These are phyloP conservation scores for Rhizophagus sp. DNA, from an alignment of 192 early-diverging fungal genomes.

Conservation along the genomic window DNA sequence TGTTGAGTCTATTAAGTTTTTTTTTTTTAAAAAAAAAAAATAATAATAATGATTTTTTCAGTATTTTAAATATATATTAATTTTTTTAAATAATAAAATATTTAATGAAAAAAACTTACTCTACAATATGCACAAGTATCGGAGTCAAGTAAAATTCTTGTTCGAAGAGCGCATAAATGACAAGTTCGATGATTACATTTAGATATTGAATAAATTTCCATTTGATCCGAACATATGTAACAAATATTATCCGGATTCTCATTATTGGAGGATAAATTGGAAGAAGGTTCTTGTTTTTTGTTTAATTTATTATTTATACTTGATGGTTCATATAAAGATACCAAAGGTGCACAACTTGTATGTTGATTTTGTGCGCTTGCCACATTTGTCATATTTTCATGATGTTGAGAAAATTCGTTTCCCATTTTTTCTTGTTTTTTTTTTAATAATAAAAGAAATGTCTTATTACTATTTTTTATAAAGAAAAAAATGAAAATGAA, in stretches of 20 bases:
- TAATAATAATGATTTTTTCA: no score
- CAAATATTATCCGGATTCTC: neutral
- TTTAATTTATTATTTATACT: neutral
- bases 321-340: neutral
- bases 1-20: neutral
- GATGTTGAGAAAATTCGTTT: neutral
- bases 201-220: neutral
- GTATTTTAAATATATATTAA: no score
- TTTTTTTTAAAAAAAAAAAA: no score
- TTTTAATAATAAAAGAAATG: no score
- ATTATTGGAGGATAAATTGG: no score
- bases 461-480: no score
- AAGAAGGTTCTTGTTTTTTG: neutral
- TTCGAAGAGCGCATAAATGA: neutral
- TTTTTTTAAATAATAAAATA: no score
- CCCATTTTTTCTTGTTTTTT: neutral
- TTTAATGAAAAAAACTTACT: neutral
- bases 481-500: neutral
- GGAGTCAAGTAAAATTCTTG: neutral
- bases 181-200: constrained; percentile 18
- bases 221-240: neutral
- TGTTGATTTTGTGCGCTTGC: neutral
- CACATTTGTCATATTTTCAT: neutral
- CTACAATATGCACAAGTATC: constrained; percentile 3
- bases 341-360: neutral